Evolutionary conservation across 2,329 filamentous ascomycete genomes (phyloP).

Genomic region (Juglanconis juglandina): DNA sequence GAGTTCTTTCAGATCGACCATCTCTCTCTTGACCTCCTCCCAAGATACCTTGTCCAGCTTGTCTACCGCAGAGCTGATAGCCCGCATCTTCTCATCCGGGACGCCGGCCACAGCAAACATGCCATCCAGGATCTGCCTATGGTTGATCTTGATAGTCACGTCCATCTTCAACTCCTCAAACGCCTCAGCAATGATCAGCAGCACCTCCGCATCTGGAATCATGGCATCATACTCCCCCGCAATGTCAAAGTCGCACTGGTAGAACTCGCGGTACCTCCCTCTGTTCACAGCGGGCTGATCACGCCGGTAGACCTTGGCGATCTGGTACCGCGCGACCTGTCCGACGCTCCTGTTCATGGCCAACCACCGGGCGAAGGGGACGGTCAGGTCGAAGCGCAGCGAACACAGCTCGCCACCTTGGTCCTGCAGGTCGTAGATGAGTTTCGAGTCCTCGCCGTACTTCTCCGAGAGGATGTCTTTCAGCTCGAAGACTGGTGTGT

Average conservation of each 20-base stretch:
- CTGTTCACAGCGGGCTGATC: conserved; percentile 84
- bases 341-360: conserved; percentile 78
- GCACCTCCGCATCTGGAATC: conserved; percentile 86
- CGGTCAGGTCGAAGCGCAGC: conserved; percentile 76
- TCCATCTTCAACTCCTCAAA: conserved; percentile 64
- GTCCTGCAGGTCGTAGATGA: conserved; percentile 81
- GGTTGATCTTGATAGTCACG: conserved; percentile 88
- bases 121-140: conserved; percentile 88
- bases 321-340: conserved; percentile 88
- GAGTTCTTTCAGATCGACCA: conserved; percentile 88
- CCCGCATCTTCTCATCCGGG: conserved; percentile 77
- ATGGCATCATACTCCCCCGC: conserved; percentile 84
- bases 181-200: conserved; percentile 79
- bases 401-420: conserved; percentile 81
- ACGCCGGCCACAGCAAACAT: conserved; percentile 90
- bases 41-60: conserved; percentile 92
- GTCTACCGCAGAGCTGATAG: conserved; percentile 92
- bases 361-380: conserved; percentile 84
- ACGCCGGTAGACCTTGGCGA: conserved; percentile 56
- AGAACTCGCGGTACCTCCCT: conserved; percentile 91
- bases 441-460: conserved; percentile 32
- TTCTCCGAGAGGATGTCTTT: conserved; percentile 59
- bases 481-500: conserved; percentile 73
- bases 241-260: conserved; percentile 96
- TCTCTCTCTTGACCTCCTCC: conserved; percentile 85